These are phyloP conservation scores for Botryotinia narcissicola DNA, from an alignment of 2,329 filamentous ascomycete genomes.

Conservation along the genomic window DNA sequence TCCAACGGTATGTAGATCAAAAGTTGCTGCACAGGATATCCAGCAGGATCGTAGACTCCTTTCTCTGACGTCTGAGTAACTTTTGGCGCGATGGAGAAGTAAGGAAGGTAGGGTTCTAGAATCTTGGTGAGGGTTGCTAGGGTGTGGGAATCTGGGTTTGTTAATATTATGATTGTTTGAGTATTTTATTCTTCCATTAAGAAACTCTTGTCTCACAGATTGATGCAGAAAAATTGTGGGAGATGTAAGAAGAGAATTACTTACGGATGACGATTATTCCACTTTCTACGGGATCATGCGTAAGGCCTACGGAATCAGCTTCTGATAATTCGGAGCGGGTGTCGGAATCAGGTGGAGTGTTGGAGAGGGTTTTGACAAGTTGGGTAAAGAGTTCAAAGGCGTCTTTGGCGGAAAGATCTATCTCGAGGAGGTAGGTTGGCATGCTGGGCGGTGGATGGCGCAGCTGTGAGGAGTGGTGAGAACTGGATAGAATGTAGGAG, in stretches of 20 bases:
- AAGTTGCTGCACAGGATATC: not conserved
- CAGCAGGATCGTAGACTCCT: not conserved
- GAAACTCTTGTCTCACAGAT: accelerated
- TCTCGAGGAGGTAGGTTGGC: not conserved
- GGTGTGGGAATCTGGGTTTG: not conserved
- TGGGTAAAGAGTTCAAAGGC: not conserved
- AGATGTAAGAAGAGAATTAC: not conserved
- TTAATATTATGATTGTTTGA: not conserved
- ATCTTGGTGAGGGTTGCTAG: not conserved
- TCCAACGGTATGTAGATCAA: not conserved
- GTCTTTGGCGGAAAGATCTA: not conserved
- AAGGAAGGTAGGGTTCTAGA: not conserved
- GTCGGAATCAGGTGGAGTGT: not conserved
- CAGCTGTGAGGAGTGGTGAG: not conserved
- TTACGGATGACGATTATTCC: not conserved
- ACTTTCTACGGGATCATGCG: not conserved
- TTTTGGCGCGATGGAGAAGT: not conserved
- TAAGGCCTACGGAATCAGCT: not conserved
- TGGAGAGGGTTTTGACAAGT: not conserved
- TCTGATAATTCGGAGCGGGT: not conserved
- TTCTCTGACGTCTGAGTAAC: not conserved
- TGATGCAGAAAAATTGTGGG: not conserved
- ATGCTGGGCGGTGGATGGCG: not conserved
- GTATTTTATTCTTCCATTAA: not conserved
- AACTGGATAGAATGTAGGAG: not conserved